Evolutionary conservation across 306 rosid genomes (phyloP).

Genomic region (Arachis stenosperma): DNA sequence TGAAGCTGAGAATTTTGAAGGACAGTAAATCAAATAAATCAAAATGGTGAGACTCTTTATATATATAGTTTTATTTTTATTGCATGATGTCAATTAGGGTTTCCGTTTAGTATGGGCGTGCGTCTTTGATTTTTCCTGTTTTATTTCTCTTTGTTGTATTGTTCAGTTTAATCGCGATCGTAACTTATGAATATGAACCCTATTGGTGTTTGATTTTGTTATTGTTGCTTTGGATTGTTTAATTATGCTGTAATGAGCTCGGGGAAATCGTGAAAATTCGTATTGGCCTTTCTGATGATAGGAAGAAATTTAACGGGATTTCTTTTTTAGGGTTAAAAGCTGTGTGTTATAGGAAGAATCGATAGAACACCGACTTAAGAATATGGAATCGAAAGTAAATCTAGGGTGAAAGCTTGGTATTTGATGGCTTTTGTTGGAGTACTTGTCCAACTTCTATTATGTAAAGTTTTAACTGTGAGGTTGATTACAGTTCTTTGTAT

Average conservation of each 20-base stretch:
- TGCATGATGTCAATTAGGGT: background rate
- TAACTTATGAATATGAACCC: background rate
- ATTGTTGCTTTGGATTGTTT: conserved; percentile 1
- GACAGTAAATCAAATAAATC: background rate
- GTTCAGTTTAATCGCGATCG: background rate
- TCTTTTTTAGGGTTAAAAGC: background rate
- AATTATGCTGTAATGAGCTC: conserved; percentile 5
- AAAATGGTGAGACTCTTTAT: conserved; percentile 29
- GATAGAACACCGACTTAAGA: background rate
- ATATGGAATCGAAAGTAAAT: background rate
- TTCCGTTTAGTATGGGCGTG: background rate
- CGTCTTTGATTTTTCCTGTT: background rate
- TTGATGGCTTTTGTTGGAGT: background rate
- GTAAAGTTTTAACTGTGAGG: background rate
- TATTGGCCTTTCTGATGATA: background rate
- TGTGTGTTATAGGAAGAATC: background rate
- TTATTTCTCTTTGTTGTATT: background rate
- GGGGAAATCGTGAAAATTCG: background rate
- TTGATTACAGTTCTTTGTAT: no score
- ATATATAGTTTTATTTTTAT: background rate
- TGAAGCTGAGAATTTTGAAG: background rate
- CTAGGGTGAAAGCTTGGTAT: conserved; percentile 4
- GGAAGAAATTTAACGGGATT: background rate
- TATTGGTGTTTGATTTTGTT: background rate
- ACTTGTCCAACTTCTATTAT: background rate